Evolutionary conservation across 805 yeast genomes (phyloP), one percentile per base, ranked within the genome.

Genomic region (Tanozyma kutaoensis): DNA sequence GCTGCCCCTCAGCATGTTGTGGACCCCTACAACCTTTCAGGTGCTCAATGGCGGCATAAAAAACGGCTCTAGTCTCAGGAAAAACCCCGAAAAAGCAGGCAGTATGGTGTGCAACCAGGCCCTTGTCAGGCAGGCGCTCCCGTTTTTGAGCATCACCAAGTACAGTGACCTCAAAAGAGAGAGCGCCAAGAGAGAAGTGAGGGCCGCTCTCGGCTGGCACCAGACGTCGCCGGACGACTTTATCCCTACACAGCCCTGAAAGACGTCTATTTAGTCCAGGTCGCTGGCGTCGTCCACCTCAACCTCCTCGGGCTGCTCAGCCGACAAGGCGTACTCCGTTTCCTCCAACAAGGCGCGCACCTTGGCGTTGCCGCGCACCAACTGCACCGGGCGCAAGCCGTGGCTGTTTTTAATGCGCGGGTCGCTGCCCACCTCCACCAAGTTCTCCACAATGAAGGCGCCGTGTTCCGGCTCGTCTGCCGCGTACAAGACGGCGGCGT

Each of bases 341-440:
- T 82, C 72, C 42, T 84, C 79, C 36, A 88, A 62, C 18, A 72
- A 54, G 40, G 73, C 72, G 23, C 59, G 58, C 34, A 88, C 60
- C 30, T 69, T 65, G 2, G 61, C 68, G 32, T 72, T 57, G 11
- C 74, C 70, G 14, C 61, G 60, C 11, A 70, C 75, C 33, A 85
- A 59, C 38, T 82, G 84, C 22, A 77, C 62, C 5, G 97, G 93
- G 39, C 69, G 80, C 40, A 76, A 66, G 14, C 81, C 81, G 22
- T 62, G 58, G 15, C 33, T 42, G 37, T 58, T 61, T 14, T 38
- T 38, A 22, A 54, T 43, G 26, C 55, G 61, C 3, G 93, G 81
- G 51, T 86, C 91, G 2, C 91, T 76, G 3, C 98, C 97, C 16
- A 93, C 94, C 42, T 86, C 95, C 22, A 91, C 58, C 35, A 91